These are phyloP conservation scores for Pilatotrama ljubarskyi DNA, from an alignment of 768 basidiomycete species.

Conservation along the genomic window DNA sequence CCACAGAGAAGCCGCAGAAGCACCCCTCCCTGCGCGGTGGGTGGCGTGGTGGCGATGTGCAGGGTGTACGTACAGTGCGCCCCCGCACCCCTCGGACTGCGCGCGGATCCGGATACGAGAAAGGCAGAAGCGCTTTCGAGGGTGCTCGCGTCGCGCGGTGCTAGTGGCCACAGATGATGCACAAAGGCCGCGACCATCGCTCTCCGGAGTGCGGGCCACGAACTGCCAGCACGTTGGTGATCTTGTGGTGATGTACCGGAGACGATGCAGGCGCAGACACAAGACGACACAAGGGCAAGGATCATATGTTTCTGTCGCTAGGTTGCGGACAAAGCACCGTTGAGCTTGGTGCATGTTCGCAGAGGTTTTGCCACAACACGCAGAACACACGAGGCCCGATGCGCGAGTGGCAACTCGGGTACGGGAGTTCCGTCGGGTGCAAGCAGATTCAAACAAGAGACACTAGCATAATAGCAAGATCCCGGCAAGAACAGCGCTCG, in stretches of 20 bases:
- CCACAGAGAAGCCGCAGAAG: background rate
- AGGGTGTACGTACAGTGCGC: constrained; percentile 14
- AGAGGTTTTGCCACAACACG: background rate
- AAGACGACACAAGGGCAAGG: no score
- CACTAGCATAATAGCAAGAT: background rate
- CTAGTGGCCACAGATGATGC: background rate
- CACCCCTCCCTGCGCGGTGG: background rate
- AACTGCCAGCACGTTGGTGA: background rate
- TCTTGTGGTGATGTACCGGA: background rate
- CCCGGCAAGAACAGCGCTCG: background rate
- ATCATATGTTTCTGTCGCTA: background rate
- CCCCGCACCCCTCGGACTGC: constrained; percentile 8
- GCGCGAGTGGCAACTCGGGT: background rate
- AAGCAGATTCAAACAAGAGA: background rate
- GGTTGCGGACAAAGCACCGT: constrained; percentile 5
- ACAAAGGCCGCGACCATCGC: no score
- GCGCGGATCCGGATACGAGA: background rate
- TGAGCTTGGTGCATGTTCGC: background rate
- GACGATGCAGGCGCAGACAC: background rate
- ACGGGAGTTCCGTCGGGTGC: background rate
- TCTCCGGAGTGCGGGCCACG: no score
- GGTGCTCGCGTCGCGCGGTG: constrained; percentile 1
- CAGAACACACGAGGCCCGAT: constrained; percentile 4
- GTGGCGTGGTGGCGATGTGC: background rate
- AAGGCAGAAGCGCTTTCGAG: background rate